Conservation (phyloP, 1,139 yeast genomes). For the Scheffersomyces cryptocercus region DNA sequence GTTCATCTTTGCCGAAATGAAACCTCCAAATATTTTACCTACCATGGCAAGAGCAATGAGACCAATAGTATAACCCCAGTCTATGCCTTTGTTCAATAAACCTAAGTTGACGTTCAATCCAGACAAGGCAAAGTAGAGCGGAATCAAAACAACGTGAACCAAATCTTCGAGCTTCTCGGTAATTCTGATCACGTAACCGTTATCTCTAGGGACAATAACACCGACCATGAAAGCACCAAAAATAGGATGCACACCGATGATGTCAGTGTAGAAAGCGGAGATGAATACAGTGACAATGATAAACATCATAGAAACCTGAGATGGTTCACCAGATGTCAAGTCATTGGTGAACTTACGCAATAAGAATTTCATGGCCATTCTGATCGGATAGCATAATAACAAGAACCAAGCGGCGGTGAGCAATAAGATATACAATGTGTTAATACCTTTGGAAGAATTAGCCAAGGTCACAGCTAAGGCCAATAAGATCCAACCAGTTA, state of each 20-base stretch:
- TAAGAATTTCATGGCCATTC: slow-evolving; percentile 45
- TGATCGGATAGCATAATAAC: slow-evolving; percentile 56
- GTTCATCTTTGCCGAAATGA: slow-evolving; percentile 58
- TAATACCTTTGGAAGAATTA: slow-evolving; percentile 65
- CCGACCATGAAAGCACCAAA: slow-evolving; percentile 84
- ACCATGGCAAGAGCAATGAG: slow-evolving; percentile 64
- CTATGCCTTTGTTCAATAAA: slow-evolving; percentile 58
- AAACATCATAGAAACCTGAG: slow-evolving; percentile 59
- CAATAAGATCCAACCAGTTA: slow-evolving; percentile 78
- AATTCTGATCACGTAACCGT: slow-evolving; percentile 65
- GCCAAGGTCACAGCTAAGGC: slow-evolving; percentile 77
- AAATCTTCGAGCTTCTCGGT: slow-evolving; percentile 78
- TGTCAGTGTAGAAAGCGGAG: slow-evolving; percentile 77
- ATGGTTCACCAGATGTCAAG: slow-evolving; percentile 58
- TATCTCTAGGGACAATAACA: slow-evolving; percentile 73
- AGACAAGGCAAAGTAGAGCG: slow-evolving; percentile 76
- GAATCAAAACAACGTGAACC: slow-evolving; percentile 67
- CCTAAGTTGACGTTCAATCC: slow-evolving; percentile 73
- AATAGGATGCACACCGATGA: slow-evolving; percentile 79
- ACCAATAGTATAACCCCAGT: slow-evolving; percentile 77
- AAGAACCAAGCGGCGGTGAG: slow-evolving; percentile 69
- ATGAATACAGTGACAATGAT: slow-evolving; percentile 57
- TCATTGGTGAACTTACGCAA: slow-evolving; percentile 48
- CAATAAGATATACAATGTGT: slow-evolving; percentile 66
- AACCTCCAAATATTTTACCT: slow-evolving; percentile 68